phyloP scores from a whole-genome alignment of 2,329 filamentous ascomycete species.

The Venturia pyrina region DNA sequence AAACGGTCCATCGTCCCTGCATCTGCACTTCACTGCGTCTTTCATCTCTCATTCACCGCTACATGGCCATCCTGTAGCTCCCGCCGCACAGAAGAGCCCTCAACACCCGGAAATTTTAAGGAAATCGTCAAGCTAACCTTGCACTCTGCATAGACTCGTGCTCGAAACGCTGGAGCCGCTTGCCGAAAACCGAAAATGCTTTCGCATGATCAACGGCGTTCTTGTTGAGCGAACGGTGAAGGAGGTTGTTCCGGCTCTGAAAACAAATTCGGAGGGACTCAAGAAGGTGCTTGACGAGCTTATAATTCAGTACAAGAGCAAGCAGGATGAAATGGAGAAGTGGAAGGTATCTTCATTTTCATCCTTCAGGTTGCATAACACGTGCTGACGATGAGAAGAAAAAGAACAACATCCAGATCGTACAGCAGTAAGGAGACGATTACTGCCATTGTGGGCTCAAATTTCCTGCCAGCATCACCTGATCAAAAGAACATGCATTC shows the following conservation, averaged over 20 bases:
- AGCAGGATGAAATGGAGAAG: constrained; percentile 90
- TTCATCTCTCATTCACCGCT: constrained; percentile 2
- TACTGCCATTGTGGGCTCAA: background rate
- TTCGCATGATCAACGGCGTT: constrained; percentile 97
- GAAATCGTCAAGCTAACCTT: constrained; percentile 1
- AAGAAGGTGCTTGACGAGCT: constrained; percentile 91
- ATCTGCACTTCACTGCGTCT: background rate
- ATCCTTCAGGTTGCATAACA: constrained; percentile 8
- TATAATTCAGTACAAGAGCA: constrained; percentile 90
- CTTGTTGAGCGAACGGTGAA: constrained; percentile 87
- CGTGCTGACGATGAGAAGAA: constrained; percentile 44
- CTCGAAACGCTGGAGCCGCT: constrained; percentile 83
- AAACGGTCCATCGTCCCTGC: constrained; percentile 17
- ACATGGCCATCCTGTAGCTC: background rate
- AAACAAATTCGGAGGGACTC: constrained; percentile 88
- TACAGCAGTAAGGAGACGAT: constrained; percentile 50
- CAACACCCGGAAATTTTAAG: background rate
- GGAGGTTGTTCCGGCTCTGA: constrained; percentile 81
- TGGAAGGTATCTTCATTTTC: constrained; percentile 69
- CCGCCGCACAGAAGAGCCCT: background rate
- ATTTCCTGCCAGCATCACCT: background rate
- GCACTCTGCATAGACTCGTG: constrained; percentile 57
- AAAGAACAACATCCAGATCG: constrained; percentile 82
- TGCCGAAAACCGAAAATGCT: constrained; percentile 82
- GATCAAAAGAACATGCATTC: background rate